Percentiles rank a stretch among this genome's conserved stretches.
These are phyloP conservation scores for Erigeron philadelphicus DNA, from an alignment of 140 eudicot species.

Conservation along the genomic window DNA sequence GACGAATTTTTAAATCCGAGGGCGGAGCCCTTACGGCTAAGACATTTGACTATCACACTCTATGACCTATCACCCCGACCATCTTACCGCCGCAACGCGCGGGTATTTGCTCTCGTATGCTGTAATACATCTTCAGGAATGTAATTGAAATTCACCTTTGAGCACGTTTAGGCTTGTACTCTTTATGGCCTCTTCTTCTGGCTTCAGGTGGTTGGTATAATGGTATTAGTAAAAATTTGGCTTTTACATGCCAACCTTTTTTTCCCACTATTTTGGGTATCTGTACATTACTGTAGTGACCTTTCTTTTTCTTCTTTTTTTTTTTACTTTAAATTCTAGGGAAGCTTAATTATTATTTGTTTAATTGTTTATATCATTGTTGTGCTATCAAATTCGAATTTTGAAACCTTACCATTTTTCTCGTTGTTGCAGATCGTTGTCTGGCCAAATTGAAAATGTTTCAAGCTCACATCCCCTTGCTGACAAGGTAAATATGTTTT, in stretches of 20 bases:
- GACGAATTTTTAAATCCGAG: too few species aligned
- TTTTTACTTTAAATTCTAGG: neutral
- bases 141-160: conserved; percentile 5
- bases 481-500: conserved; percentile 64
- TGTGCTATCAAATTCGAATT: conserved; percentile 8
- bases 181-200: conserved; percentile 3
- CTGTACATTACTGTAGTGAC: neutral
- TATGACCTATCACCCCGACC: too few species aligned
- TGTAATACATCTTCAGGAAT: neutral
- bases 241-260: neutral
- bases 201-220: conserved; percentile 9
- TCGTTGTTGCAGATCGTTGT: conserved; percentile 41
- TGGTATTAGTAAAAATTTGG: neutral
- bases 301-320: too few species aligned
- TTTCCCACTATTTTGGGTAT: conserved; percentile 15
- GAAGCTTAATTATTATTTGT: conserved; percentile 3
- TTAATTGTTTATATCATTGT: conserved; percentile 2
- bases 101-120: too few species aligned
- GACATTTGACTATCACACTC: too few species aligned
- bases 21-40: too few species aligned
- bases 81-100: too few species aligned
- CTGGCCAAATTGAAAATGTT: conserved; percentile 56
- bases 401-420: conserved; percentile 10
- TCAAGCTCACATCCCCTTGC: conserved; percentile 38
- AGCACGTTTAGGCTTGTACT: conserved; percentile 1